These are phyloP conservation scores for Orbilia javanica DNA, from an alignment of 2,329 filamentous ascomycete species.

Conservation along the genomic window DNA sequence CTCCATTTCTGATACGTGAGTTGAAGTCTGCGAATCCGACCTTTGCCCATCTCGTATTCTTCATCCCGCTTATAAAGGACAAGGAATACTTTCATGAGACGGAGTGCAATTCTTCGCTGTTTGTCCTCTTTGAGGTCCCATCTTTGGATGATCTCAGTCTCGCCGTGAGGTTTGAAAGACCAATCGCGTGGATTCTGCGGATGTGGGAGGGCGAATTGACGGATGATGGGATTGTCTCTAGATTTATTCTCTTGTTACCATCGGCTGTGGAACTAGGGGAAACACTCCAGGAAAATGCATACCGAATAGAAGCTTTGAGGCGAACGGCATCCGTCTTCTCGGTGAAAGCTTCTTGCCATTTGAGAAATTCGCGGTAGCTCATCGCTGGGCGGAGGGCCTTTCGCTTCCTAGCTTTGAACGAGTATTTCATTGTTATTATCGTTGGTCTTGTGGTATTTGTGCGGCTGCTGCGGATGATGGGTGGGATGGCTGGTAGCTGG, in stretches of 20 bases:
- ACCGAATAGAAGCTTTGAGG: not conserved
- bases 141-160: not conserved
- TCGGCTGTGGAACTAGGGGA: not conserved
- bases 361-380: conserved; percentile 7
- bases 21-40: no score
- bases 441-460: not conserved
- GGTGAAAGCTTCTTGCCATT: not conserved
- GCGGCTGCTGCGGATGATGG: not conserved
- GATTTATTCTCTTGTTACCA: not conserved
- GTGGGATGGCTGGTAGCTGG: not conserved
- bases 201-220: not conserved
- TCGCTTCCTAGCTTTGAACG: not conserved
- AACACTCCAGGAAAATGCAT: not conserved
- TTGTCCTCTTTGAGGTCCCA: not conserved
- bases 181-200: not conserved
- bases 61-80: not conserved
- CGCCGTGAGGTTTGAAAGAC: not conserved
- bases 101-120: not conserved
- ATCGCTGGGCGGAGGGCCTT: not conserved
- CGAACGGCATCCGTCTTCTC: not conserved
- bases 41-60: not conserved
- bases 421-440: not conserved
- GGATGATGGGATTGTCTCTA: not conserved
- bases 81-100: not conserved
- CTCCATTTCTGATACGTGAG: not conserved